Conservation (phyloP, 306 rosid genomes). For the Begonia masoniana region DNA sequence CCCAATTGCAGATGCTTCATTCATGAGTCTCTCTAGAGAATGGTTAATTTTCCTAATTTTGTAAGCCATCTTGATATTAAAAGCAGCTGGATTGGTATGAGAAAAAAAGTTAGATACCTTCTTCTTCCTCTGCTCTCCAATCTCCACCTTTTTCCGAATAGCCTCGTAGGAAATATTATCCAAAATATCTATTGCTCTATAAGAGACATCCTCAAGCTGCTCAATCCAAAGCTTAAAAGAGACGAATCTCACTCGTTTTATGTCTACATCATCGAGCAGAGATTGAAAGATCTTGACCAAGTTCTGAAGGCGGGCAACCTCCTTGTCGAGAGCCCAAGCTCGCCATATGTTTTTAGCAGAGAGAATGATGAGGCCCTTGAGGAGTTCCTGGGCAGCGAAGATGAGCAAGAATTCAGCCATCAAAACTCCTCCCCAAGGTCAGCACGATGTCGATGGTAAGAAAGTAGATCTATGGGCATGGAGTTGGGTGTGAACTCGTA, state of each 20-base stretch:
- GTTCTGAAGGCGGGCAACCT: neutral
- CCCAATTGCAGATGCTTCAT: neutral
- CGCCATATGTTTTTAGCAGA: conserved; percentile 4
- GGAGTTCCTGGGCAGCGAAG: conserved; percentile 2
- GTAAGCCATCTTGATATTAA: conserved; percentile 1
- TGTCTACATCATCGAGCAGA: conserved; percentile 1
- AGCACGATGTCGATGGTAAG: no score
- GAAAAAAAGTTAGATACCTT: conserved; percentile 1
- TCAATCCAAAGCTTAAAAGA: conserved; percentile 3
- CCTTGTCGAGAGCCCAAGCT: conserved; percentile 3
- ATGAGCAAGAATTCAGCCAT: conserved; percentile 6
- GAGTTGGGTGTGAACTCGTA: no score
- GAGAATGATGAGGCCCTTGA: conserved; percentile 1
- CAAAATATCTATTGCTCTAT: conserved; percentile 2
- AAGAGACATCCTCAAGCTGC: conserved; percentile 1
- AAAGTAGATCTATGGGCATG: no score
- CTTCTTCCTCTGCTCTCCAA: neutral
- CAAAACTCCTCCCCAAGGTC: no score
- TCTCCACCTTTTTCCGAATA: conserved; percentile 5
- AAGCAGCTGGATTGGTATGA: neutral
- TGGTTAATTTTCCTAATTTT: neutral
- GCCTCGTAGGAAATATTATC: conserved; percentile 4
- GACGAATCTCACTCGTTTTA: neutral
- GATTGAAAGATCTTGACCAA: neutral
- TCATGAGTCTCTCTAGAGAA: neutral